phyloP scores from a whole-genome alignment of 1,284 basidiomycete genomes.

The Moesziomyces globuligerus region DNA sequence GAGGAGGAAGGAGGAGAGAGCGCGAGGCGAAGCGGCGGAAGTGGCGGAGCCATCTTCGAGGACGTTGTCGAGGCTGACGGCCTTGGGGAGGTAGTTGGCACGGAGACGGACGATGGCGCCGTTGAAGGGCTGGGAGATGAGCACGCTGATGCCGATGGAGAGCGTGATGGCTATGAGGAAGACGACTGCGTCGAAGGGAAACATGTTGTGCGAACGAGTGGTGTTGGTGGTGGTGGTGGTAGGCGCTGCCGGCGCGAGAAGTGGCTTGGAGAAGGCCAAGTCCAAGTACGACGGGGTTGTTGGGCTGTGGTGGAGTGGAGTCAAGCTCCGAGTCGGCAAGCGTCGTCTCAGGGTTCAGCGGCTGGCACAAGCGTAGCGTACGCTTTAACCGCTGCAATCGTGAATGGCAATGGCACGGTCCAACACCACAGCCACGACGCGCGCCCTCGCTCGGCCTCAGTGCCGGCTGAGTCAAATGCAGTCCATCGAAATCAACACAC shows the following conservation, averaged over 20 bases:
- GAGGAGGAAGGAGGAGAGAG: conserved; percentile 48
- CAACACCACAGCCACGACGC: neutral
- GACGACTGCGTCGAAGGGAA: conserved; percentile 38
- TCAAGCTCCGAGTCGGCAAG: no score
- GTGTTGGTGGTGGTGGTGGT: neutral
- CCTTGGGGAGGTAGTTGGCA: conserved; percentile 66
- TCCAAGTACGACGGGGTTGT: no score
- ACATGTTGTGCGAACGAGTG: conserved; percentile 11
- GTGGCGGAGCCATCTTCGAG: conserved; percentile 56
- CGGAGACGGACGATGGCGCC: conserved; percentile 62
- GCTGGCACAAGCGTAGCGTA: no score
- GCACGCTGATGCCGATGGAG: conserved; percentile 50
- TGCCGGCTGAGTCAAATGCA: neutral
- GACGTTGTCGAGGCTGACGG: conserved; percentile 63
- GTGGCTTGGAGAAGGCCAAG: no score
- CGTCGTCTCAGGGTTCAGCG: no score
- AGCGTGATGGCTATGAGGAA: conserved; percentile 51
- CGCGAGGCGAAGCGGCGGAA: conserved; percentile 26
- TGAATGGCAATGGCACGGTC: conserved; percentile 9
- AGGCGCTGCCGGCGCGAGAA: no score
- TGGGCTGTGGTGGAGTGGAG: neutral
- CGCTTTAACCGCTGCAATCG: no score
- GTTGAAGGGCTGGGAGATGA: conserved; percentile 61
- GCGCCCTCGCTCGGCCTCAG: neutral
- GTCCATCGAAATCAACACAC: neutral